Percentiles rank a stretch among this genome's conserved stretches.
Conservation (phyloP, 129 eudicot species). For the Lonicera japonica region DNA sequence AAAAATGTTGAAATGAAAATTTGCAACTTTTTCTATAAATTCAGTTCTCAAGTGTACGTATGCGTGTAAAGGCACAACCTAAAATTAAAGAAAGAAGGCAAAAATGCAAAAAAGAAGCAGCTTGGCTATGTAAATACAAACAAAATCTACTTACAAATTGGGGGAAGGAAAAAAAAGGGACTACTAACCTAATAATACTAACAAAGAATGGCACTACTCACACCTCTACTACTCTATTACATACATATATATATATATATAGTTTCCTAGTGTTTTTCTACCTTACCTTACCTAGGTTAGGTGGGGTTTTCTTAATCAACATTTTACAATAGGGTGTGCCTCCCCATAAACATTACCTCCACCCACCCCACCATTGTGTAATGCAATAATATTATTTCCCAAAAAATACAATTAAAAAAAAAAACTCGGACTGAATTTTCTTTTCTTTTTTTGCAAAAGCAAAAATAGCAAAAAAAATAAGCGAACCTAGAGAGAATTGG, state of each 20-base stretch:
- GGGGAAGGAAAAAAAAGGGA: background rate
- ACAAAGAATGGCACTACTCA: constrained; percentile 28
- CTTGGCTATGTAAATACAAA: background rate
- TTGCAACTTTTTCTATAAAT: constrained; percentile 2
- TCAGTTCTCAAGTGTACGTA: background rate
- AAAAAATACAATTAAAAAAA: too few species aligned
- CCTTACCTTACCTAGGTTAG: too few species aligned
- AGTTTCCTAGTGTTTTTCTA: too few species aligned
- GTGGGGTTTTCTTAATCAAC: constrained; percentile 3
- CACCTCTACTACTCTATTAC: constrained; percentile 6
- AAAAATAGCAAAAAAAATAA: background rate
- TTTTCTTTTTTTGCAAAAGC: too few species aligned
- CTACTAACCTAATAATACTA: constrained; percentile 14
- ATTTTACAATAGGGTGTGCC: constrained; percentile 27
- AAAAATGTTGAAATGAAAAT: background rate
- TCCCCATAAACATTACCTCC: constrained; percentile 1
- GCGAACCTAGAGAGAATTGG: constrained; percentile 15
- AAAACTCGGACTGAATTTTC: background rate
- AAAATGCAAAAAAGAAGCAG: background rate
- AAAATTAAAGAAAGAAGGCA: background rate
- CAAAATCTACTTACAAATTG: background rate
- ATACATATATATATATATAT: too few species aligned
- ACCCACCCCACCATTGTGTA: constrained; percentile 12
- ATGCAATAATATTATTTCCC: constrained; percentile 1
- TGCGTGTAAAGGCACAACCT: background rate